A percentile compares a stretch with the other conserved stretches of the same genome.
These are phyloP conservation scores for Euphorbia celastroides DNA, from an alignment of 441 rosid species.

Conservation along the genomic window DNA sequence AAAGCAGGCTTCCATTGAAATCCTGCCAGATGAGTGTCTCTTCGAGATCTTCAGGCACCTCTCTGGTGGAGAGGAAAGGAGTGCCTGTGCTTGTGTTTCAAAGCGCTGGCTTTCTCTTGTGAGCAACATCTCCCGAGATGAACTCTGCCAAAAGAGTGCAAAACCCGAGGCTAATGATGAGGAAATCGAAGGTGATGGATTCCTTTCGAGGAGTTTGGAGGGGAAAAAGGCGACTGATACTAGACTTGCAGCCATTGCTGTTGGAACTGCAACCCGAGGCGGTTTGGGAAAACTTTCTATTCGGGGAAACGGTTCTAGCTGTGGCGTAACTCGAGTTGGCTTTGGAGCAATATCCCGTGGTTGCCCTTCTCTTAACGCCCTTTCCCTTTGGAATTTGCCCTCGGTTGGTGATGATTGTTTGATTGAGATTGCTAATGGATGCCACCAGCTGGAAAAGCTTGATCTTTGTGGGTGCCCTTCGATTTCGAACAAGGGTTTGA, in stretches of 20 bases:
- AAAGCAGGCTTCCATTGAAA: constrained; percentile 49
- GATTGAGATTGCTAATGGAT: constrained; percentile 60
- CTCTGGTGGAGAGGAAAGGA: constrained; percentile 60
- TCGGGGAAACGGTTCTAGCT: constrained; percentile 41
- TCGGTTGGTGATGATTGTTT: constrained; percentile 56
- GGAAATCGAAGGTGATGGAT: constrained; percentile 51
- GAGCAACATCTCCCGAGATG: constrained; percentile 55
- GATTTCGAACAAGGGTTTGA: constrained; percentile 61
- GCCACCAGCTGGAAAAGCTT: constrained; percentile 69
- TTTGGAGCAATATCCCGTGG: constrained; percentile 63
- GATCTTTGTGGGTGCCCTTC: constrained; percentile 60
- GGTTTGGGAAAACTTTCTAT: constrained; percentile 75
- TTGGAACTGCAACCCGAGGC: constrained; percentile 73
- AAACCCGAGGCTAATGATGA: constrained; percentile 22
- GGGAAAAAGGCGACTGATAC: constrained; percentile 90
- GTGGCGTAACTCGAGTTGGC: constrained; percentile 61
- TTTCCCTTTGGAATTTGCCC: constrained; percentile 71
- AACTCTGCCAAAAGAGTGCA: constrained; percentile 31
- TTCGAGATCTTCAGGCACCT: constrained; percentile 79
- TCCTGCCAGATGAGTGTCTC: constrained; percentile 88
- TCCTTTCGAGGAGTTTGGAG: constrained; percentile 71
- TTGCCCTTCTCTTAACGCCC: constrained; percentile 61
- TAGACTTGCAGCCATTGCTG: constrained; percentile 81
- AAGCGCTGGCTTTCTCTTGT: constrained; percentile 80
- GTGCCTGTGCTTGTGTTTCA: constrained; percentile 71